Conservation (phyloP, 2,329 filamentous ascomycete species). For the Calonectria crousiana region DNA sequence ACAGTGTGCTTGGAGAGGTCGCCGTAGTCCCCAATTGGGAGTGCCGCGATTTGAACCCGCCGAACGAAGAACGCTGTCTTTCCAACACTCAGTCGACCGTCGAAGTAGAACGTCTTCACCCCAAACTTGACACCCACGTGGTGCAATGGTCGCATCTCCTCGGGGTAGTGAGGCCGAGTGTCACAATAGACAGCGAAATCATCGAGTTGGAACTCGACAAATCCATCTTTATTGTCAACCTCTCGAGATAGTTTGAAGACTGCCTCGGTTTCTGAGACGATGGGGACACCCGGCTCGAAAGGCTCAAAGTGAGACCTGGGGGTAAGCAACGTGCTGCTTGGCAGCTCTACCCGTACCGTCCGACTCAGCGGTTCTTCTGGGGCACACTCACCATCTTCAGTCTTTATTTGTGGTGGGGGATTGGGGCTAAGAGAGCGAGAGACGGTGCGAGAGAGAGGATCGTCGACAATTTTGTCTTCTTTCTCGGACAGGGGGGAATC, state of each 20-base stretch:
- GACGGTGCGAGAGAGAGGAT: conserved; percentile 20
- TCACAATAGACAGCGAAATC: conserved; percentile 70
- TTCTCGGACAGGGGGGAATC: neutral
- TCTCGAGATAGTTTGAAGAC: conserved; percentile 21
- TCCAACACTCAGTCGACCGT: conserved; percentile 68
- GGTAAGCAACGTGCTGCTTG: conserved; percentile 41
- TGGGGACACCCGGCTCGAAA: conserved; percentile 43
- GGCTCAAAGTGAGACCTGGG: conserved; percentile 49
- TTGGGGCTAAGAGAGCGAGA: conserved; percentile 14
- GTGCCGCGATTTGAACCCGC: conserved; percentile 64
- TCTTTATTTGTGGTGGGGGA: conserved; percentile 5
- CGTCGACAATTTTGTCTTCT: neutral
- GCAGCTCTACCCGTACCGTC: conserved; percentile 43
- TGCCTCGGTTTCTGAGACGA: conserved; percentile 39
- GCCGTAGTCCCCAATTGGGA: conserved; percentile 78
- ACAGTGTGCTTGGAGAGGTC: conserved; percentile 58
- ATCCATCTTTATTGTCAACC: conserved; percentile 43
- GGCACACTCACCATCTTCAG: neutral
- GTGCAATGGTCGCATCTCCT: conserved; percentile 69
- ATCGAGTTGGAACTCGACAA: conserved; percentile 65
- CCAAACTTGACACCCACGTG: conserved; percentile 56
- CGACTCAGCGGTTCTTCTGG: conserved; percentile 1
- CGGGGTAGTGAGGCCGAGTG: conserved; percentile 43
- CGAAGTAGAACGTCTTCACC: conserved; percentile 63
- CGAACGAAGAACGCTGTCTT: conserved; percentile 63